Base-by-base conservation (phyloP, 345 rosid species). In the Carallia pectinifolia region DNA sequence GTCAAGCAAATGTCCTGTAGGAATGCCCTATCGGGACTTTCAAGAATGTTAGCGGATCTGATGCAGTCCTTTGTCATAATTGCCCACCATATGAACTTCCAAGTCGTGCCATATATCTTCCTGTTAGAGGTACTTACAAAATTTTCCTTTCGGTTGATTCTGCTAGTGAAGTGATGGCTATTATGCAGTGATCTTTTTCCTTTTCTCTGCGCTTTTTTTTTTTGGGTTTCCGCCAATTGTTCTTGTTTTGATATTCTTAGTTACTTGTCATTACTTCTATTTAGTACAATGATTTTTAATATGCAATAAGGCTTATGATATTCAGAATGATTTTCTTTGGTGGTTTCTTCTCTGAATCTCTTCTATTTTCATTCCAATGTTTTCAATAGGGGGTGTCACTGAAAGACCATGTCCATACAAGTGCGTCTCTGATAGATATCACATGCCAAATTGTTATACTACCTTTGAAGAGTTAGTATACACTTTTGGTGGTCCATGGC, bases 401-500 rank as follows among this genome's bases (percentile, higher is more conserved):
- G 89, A 85, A 81, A 85, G 79, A 13, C 96, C 98, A 71, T 93
- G 98, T 70, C 98, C 98, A 17, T 90, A 88, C 76, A 76, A 77
- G 80, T 93, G 98, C 66, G 48, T 88, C 53, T 89, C 98, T 6
- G 97, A 90, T 52, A 85, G 96, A 88, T 93, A 84, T 74, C 98
- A 82, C 81, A 84, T 90, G 96, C 98, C 98, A 64, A 81, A 88
- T 75, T 93, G 98, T 82, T 89, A 89, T 70, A 93, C 98, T 9
- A 81, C 93, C 48, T 86, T 93, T 66, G 98, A 93, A 77, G 98
- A 93, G 83, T 74, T 93, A 70, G 84, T 93, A 47, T 86, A 93
- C 84, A 89, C 98, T 68, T 93, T 93, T 85, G 98, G 98, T 65
- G 97, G 98, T 37, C 98, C 98, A 19, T 93, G 97, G 98, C 66